Evolutionary conservation across 495 filamentous ascomycete species (phyloP).

Genomic region (Glutinoglossum americanum): DNA sequence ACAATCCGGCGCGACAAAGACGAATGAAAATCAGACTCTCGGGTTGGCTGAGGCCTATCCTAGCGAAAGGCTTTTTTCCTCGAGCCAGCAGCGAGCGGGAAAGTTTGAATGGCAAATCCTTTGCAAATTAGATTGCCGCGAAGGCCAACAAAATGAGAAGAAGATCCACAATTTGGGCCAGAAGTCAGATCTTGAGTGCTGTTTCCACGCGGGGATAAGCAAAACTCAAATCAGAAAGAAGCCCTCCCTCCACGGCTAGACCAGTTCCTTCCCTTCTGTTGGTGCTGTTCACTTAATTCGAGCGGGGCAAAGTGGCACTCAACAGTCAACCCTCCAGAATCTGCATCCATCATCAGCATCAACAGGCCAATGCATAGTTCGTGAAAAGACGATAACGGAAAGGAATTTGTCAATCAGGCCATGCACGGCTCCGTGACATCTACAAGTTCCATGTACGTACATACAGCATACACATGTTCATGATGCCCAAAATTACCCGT

Average conservation of each 20-base stretch:
- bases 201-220: not conserved
- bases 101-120: not conserved
- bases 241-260: not conserved
- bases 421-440: not conserved
- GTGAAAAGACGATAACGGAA: not conserved
- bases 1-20: not conserved
- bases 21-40: not conserved
- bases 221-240: not conserved
- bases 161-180: not conserved
- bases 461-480: not conserved
- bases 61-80: not conserved
- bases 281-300: no score
- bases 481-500: not conserved
- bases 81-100: not conserved
- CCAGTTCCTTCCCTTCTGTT: not conserved
- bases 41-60: not conserved
- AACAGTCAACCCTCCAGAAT: not conserved
- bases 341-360: not conserved
- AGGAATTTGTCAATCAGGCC: not conserved
- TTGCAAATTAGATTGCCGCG: not conserved
- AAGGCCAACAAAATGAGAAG: not conserved
- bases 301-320: not conserved
- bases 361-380: not conserved
- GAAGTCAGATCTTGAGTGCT: not conserved
- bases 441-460: not conserved